Evolutionary conservation across 306 rosid species (phyloP), one percentile per base, ranked within the genome.

Genomic region (Vicia sativa): DNA sequence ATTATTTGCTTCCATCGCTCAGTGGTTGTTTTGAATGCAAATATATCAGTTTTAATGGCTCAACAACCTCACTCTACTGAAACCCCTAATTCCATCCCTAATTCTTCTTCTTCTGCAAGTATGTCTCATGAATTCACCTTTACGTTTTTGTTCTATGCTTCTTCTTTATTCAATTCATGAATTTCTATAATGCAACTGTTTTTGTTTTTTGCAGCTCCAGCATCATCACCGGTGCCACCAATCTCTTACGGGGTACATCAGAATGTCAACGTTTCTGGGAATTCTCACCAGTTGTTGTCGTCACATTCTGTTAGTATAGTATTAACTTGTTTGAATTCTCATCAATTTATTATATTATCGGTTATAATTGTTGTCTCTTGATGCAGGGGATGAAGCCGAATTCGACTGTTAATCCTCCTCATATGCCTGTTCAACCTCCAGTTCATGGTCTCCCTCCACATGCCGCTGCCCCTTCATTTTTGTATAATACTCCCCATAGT

Each of bases 251-350:
- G 46, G 7, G 15, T 37, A 15, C 67, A 59, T 67, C 82, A 75
- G 21, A 80, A 35, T 67, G 49, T 67, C 6, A 62, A 43, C 16
- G 9, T 46, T 48, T 62, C 82, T 28, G 87, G 65, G 25, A 83
- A 46, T 62, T 55, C 83, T 81, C 85, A 74, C 52, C 85, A 61
- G 70, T 48, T 78, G 70, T 48, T 78, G 3, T 39, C 76, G 12
- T n/a, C 81, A 19, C 71, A 49, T 72, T 59, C 75, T 69, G 87
- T 87, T 45, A 77, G 89, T 74, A 34, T 55, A 65, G 65, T 68
- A 28, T 15, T 6, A 9, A 72, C 12, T 35, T 79, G 5, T 34
- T 46, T 63, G 15, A 28, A 28, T 28, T 28, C 31, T 28, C 31
- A 28, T 6, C 31, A 28, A 28, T 28, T 28, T 28, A 28, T 28